phyloP scores from a whole-genome alignment of 768 basidiomycete genomes.

The Rhizopogon rudus region DNA sequence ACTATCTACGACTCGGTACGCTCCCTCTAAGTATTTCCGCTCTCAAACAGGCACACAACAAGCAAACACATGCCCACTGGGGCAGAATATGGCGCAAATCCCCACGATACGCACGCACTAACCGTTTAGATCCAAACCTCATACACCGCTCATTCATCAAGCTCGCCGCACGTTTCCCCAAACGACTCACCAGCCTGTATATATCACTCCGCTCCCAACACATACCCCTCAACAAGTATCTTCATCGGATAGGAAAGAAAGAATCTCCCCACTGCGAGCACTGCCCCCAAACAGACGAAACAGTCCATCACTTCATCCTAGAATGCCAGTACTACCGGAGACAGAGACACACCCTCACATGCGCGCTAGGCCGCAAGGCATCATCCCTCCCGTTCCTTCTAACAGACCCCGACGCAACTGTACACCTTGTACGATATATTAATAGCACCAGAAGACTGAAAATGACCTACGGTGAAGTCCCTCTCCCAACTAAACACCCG shows the following conservation, averaged over 20 bases:
- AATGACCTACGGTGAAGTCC: not conserved
- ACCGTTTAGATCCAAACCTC: not conserved
- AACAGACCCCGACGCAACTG: not conserved
- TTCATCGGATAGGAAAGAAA: conserved; percentile 18
- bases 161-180: conserved; percentile 1
- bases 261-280: conserved; percentile 11
- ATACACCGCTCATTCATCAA: not conserved
- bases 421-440: not conserved
- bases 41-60: not conserved
- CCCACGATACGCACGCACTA: not conserved
- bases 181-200: conserved; percentile 18
- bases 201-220: conserved; percentile 29
- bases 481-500: not conserved
- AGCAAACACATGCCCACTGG: not conserved
- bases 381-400: conserved; percentile 2
- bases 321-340: conserved; percentile 19
- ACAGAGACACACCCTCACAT: not conserved
- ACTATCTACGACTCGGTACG: not conserved
- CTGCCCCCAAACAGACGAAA: conserved; percentile 28
- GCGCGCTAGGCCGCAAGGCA: not conserved
- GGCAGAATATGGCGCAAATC: not conserved
- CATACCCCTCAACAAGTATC: conserved; percentile 23
- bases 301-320: conserved; percentile 24
- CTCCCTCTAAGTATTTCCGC: not conserved
- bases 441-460: conserved; percentile 3